These are phyloP conservation scores for Gryganskiella cystojenkinii DNA, from an alignment of 192 early-diverging fungal species.

Conservation along the genomic window DNA sequence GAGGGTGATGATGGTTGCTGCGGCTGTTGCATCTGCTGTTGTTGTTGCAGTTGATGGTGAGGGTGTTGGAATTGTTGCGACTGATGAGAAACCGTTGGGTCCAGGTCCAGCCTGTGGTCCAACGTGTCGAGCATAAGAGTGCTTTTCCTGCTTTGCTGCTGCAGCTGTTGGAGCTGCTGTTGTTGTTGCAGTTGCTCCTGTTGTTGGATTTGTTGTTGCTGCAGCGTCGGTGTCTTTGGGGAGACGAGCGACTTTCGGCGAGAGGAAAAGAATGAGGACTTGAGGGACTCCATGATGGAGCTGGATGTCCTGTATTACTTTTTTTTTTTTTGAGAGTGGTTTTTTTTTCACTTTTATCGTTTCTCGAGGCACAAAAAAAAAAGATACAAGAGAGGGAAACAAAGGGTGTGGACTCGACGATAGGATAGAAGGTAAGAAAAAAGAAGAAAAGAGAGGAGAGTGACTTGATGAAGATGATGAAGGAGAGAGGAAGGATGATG, in stretches of 20 bases:
- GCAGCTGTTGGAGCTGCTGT: not conserved
- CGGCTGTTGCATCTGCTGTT: not conserved
- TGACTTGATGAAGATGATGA: too few species aligned
- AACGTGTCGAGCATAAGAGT: constrained; percentile 6
- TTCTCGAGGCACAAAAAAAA: too few species aligned
- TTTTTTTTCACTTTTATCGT: too few species aligned
- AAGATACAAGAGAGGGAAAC: too few species aligned
- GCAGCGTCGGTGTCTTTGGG: constrained; percentile 10
- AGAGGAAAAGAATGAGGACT: constrained; percentile 42
- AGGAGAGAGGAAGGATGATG: too few species aligned
- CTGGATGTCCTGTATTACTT: too few species aligned
- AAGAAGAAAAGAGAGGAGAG: too few species aligned
- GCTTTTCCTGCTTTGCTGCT: constrained; percentile 1
- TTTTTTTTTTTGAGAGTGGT: too few species aligned
- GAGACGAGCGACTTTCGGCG: constrained; percentile 31
- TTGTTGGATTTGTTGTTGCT: not conserved
- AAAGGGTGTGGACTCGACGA: too few species aligned
- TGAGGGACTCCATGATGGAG: constrained; percentile 26
- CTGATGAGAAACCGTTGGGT: constrained; percentile 3
- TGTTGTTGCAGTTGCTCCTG: not conserved
- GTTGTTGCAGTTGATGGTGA: not conserved
- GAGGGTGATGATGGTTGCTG: not conserved
- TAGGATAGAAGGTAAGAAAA: too few species aligned
- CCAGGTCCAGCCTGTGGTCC: constrained; percentile 37
- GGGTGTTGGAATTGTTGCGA: not conserved